These are phyloP conservation scores for Liquidambar formosana DNA, from an alignment of 164 flowering plant species.

Conservation along the genomic window DNA sequence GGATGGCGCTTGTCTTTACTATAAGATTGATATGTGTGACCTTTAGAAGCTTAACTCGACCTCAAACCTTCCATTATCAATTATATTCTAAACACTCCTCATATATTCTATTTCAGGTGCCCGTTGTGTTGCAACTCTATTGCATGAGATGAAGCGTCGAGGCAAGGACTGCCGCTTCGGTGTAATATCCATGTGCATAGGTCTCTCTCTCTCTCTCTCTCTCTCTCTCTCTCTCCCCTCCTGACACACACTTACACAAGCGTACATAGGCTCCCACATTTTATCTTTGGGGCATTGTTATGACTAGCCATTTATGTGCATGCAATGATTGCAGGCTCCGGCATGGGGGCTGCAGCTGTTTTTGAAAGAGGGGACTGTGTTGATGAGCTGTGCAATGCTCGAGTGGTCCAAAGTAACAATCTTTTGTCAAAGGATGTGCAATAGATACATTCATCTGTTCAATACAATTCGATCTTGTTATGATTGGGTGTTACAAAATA, in stretches of 20 bases:
- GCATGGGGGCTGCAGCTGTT: conserved; percentile 62
- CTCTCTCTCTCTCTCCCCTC: background rate
- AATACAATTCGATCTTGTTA: background rate
- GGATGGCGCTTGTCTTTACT: too few species aligned
- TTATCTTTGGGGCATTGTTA: background rate
- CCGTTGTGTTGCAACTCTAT: conserved; percentile 61
- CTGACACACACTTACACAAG: too few species aligned
- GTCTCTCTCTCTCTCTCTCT: conserved; percentile 23
- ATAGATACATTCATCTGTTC: conserved; percentile 6
- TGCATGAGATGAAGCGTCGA: conserved; percentile 76
- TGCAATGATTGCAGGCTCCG: conserved; percentile 37
- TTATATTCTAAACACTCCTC: background rate
- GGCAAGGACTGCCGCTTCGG: conserved; percentile 69
- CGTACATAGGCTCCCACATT: too few species aligned
- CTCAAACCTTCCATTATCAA: background rate
- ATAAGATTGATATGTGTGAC: background rate
- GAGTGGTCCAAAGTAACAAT: conserved; percentile 4
- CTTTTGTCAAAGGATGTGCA: conserved; percentile 19
- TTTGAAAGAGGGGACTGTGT: conserved; percentile 43
- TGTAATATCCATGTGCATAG: conserved; percentile 69
- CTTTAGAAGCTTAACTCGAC: background rate
- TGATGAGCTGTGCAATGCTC: conserved; percentile 28
- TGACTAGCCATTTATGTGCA: background rate
- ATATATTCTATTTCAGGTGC: conserved; percentile 45
- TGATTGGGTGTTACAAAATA: background rate